Evolutionary conservation across 495 filamentous ascomycete species (phyloP), one percentile per base, ranked within the genome.

Genomic region (Elasticomyces elasticus): DNA sequence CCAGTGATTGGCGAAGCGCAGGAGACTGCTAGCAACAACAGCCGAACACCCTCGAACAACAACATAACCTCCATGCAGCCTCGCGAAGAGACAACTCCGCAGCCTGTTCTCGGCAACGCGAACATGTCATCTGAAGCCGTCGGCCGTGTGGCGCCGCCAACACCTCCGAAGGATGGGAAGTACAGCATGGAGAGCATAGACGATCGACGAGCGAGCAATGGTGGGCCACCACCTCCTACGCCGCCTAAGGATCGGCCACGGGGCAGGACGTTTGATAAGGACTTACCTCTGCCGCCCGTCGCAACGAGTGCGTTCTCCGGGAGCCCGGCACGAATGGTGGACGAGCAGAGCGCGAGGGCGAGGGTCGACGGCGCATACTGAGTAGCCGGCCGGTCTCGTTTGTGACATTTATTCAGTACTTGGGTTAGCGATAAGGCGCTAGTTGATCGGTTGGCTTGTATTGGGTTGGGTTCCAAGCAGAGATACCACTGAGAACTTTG

Each of bases 1-100:
- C 92, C 92, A 1, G 84, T 96, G 45, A 87, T 98, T 7, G 89
- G 95, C 51, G 92, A 98, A 72, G 84, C 83, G 24, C 85, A 82
- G 12, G 92, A 96, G 68, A 85, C 79, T 17, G 79, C 77, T 3
- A 90, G 85, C 24, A 54, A 31, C 22, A 26, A 10, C 28, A 47
- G 41, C 43, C 22, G 38, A 27, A 43, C 50, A 9, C 50, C 50
- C 15, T 51, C 45, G n/a, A 40, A 30, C 13, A 49, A 62, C 22
- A 48, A 20, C 15, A 46, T 53, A 37, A 45, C 42, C 2, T 35
- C 62, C 13, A 44, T 37, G 13, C 53, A 15, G 6, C 41, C 45
- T 23, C 28, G 38, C 12, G 53, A 56, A 15, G 53, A 56, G 30
- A 19, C 41, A 11, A 48, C 6, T 23, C 52, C 17, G 38, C 54